A percentile compares a stretch with the other conserved stretches of the same genome.
phyloP scores from a whole-genome alignment of 164 flowering plant species.

The Nymphaea thermarum region DNA sequence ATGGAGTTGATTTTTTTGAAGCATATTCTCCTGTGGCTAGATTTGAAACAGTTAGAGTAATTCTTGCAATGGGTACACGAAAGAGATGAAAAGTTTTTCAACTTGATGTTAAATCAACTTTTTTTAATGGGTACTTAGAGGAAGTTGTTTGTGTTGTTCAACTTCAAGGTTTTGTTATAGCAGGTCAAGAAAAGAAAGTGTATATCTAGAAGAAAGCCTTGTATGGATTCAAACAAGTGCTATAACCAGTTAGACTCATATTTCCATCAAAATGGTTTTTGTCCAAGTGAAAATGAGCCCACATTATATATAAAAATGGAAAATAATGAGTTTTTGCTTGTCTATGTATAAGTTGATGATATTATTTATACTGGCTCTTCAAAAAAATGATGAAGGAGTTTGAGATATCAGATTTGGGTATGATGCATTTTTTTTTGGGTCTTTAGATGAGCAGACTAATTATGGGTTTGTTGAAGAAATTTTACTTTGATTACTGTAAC shows the following conservation, averaged over 20 bases:
- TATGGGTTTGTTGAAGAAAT: conserved; percentile 1
- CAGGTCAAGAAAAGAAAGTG: conserved; percentile 6
- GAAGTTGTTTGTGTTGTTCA: conserved; percentile 8
- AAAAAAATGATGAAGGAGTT: conserved; percentile 1
- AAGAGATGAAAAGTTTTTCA: conserved; percentile 5
- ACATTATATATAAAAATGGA: not conserved
- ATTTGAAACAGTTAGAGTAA: conserved; percentile 8
- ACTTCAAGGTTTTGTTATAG: conserved; percentile 6
- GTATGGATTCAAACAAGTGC: conserved; percentile 8
- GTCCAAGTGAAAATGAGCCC: conserved; percentile 2
- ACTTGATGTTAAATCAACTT: conserved; percentile 6
- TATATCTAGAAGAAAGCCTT: conserved; percentile 8
- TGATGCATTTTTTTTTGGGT: conserved; percentile 7
- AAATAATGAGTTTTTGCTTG: not conserved
- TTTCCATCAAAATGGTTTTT: conserved; percentile 3
- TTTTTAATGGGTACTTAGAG: conserved; percentile 13
- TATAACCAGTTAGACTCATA: conserved; percentile 6
- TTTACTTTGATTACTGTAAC: conserved; percentile 1
- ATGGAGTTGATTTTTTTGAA: conserved; percentile 2
- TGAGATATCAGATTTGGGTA: conserved; percentile 5
- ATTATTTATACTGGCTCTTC: conserved; percentile 6
- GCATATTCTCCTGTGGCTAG: conserved; percentile 5
- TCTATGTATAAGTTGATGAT: conserved; percentile 4
- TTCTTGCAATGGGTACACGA: conserved; percentile 5
- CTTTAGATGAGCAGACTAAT: too few relatives aligned